Evolutionary conservation across 352 stramenopile species (phyloP).

Genomic region (Globisporangium okanoganense): DNA sequence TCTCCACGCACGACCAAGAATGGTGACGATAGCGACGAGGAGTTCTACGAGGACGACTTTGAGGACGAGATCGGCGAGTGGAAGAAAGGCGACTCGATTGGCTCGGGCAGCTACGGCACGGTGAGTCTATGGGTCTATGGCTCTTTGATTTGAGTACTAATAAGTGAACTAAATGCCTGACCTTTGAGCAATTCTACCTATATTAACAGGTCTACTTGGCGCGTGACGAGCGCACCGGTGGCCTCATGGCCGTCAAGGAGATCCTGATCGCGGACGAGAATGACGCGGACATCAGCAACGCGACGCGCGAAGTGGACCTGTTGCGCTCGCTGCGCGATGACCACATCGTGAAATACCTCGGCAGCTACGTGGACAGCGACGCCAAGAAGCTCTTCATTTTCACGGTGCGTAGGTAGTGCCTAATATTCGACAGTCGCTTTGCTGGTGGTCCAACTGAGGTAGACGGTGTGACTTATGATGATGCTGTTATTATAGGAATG

Average conservation of each 20-base stretch:
- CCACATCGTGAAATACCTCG: slow-evolving; percentile 93
- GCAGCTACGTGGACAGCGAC: slow-evolving; percentile 69
- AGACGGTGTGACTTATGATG: slow-evolving; percentile 2
- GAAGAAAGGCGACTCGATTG: slow-evolving; percentile 53
- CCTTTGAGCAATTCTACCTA: background rate
- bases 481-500: slow-evolving; percentile 47
- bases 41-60: slow-evolving; percentile 36
- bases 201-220: slow-evolving; percentile 78
- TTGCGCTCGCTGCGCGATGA: slow-evolving; percentile 83
- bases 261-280: slow-evolving; percentile 40
- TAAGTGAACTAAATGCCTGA: background rate
- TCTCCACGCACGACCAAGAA: background rate
- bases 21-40: slow-evolving; percentile 9
- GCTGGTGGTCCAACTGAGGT: background rate
- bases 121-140: slow-evolving; percentile 14
- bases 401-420: slow-evolving; percentile 20
- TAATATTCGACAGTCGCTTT: background rate
- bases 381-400: slow-evolving; percentile 88
- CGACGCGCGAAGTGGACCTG: slow-evolving; percentile 82
- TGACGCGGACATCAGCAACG: slow-evolving; percentile 27
- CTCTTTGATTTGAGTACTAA: too few relatives aligned
- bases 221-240: slow-evolving; percentile 87
- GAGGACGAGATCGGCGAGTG: slow-evolving; percentile 52
- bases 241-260: slow-evolving; percentile 84
- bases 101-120: slow-evolving; percentile 63